These are phyloP conservation scores for Stereum hirsutum DNA, from an alignment of 1,284 basidiomycete species.

Conservation along the genomic window DNA sequence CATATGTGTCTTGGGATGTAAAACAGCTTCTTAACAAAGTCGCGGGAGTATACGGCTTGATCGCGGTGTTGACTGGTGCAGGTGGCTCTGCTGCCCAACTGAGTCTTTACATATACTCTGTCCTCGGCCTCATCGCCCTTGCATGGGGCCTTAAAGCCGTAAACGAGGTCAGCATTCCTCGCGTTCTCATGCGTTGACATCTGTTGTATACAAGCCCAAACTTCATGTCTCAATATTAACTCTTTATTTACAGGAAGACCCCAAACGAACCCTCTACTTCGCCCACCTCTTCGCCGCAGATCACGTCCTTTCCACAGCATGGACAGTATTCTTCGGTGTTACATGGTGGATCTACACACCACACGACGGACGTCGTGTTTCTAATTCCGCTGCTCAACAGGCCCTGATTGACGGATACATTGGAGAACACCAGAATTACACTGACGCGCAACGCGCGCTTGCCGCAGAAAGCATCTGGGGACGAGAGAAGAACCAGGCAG, in stretches of 20 bases:
- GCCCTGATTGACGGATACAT: slow-evolving; percentile 62
- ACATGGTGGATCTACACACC: slow-evolving; percentile 87
- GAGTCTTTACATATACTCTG: slow-evolving; percentile 89
- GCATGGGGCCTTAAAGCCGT: slow-evolving; percentile 86
- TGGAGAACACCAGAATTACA: slow-evolving; percentile 40
- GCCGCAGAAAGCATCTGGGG: slow-evolving; percentile 84
- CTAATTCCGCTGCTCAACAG: slow-evolving; percentile 81
- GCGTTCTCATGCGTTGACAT: slow-evolving; percentile 23
- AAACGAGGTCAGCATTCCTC: slow-evolving; percentile 49
- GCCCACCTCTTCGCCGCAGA: slow-evolving; percentile 91
- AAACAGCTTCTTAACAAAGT: slow-evolving; percentile 91
- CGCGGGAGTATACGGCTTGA: slow-evolving; percentile 92
- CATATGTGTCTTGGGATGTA: slow-evolving; percentile 2
- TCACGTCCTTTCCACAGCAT: slow-evolving; percentile 87
- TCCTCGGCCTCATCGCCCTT: slow-evolving; percentile 72
- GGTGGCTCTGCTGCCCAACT: slow-evolving; percentile 89
- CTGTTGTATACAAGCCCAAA: slow-evolving; percentile 6
- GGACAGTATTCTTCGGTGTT: slow-evolving; percentile 86
- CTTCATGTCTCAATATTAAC: too few species aligned
- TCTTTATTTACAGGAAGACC: slow-evolving; percentile 59
- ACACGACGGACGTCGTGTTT: slow-evolving; percentile 77
- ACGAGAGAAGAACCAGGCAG: slow-evolving; percentile 80
- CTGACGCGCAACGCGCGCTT: slow-evolving; percentile 50
- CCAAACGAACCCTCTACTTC: slow-evolving; percentile 79
- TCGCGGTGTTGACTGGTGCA: slow-evolving; percentile 79